phyloP scores from a whole-genome alignment of 345 rosid species.

The Balakata baccata region DNA sequence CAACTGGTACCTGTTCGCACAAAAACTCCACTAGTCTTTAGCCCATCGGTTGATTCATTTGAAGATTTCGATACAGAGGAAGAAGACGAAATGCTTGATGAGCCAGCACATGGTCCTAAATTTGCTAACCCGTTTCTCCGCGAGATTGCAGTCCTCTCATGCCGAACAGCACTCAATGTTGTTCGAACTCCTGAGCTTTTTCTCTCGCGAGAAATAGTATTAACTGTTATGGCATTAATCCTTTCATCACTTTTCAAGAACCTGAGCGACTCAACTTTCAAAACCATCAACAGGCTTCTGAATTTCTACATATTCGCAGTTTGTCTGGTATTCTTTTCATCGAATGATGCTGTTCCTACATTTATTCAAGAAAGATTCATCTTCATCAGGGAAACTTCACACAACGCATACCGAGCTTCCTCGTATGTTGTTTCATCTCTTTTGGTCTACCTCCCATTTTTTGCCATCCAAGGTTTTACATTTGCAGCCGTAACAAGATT shows the following conservation, averaged over 20 bases:
- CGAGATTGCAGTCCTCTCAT: conserved; percentile 51
- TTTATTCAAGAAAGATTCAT: conserved; percentile 70
- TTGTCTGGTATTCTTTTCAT: conserved; percentile 62
- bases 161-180: conserved; percentile 48
- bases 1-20: conserved; percentile 24
- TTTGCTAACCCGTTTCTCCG: conserved; percentile 67
- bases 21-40: conserved; percentile 31
- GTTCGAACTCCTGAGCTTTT: conserved; percentile 62
- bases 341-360: conserved; percentile 66
- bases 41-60: conserved; percentile 28
- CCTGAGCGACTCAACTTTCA: conserved; percentile 26
- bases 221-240: conserved; percentile 59
- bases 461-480: conserved; percentile 56
- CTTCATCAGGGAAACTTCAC: conserved; percentile 65
- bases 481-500: conserved; percentile 42
- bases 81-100: conserved; percentile 45
- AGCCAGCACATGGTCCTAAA: conserved; percentile 42
- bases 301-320: conserved; percentile 65
- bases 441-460: conserved; percentile 58
- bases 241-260: conserved; percentile 51
- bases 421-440: conserved; percentile 59
- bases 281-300: conserved; percentile 44
- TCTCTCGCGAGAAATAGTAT: conserved; percentile 51
- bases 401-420: conserved; percentile 65
- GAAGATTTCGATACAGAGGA: conserved; percentile 38